These are phyloP conservation scores for Dothideomycetes sp. DNA, from an alignment of 2,329 filamentous ascomycete genomes.

Conservation along the genomic window DNA sequence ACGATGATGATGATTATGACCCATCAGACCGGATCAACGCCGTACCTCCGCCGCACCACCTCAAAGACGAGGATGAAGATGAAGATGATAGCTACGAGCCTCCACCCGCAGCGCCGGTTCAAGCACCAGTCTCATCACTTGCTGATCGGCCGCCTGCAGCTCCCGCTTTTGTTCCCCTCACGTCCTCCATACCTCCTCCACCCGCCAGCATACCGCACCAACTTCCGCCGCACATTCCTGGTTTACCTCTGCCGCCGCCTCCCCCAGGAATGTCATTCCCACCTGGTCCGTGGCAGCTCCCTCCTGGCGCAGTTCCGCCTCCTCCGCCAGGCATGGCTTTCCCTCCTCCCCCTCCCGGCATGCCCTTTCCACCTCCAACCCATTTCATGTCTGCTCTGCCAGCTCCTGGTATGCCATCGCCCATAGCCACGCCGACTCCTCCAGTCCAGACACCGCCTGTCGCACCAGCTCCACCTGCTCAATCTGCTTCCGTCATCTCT, in stretches of 20 bases:
- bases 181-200: neutral
- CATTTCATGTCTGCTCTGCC: slow-evolving; percentile 4
- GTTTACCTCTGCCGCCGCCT: slow-evolving; percentile 6
- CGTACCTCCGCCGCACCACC: slow-evolving; percentile 18
- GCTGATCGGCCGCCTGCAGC: slow-evolving; percentile 20
- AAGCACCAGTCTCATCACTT: neutral
- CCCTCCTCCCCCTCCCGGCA: neutral
- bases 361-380: slow-evolving; percentile 3
- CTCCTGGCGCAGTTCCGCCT: neutral
- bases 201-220: slow-evolving; percentile 14
- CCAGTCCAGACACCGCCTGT: slow-evolving; percentile 12
- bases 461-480: slow-evolving; percentile 19
- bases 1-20: too few relatives aligned
- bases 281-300: neutral
- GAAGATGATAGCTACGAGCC: slow-evolving; percentile 13
- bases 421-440: slow-evolving; percentile 1
- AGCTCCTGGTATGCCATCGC: neutral
- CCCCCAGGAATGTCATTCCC: slow-evolving; percentile 9
- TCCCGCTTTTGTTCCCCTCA: slow-evolving; percentile 10
- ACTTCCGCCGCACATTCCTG: slow-evolving; percentile 20
- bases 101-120: slow-evolving; percentile 15
- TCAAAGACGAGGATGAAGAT: slow-evolving; percentile 11
- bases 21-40: too few relatives aligned
- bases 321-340: slow-evolving; percentile 14
- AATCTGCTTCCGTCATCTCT: slow-evolving; percentile 55